Evolutionary conservation across 2,329 filamentous ascomycete species (phyloP).

Genomic region (Fusarium pilosicola): DNA sequence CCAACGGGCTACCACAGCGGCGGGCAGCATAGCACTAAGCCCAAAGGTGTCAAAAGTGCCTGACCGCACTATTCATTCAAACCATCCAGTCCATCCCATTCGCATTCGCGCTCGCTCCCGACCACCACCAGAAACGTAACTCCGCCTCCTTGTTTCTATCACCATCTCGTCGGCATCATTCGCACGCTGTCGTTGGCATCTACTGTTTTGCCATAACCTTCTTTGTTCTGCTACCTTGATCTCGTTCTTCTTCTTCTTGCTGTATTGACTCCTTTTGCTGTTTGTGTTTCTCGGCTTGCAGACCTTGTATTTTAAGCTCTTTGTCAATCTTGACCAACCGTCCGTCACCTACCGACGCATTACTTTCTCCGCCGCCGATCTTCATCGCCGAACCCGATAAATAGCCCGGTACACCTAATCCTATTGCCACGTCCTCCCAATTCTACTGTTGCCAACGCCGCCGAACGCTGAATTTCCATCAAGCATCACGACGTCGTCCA

Average conservation of each 20-base stretch:
- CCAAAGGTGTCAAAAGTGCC: constrained; percentile 35
- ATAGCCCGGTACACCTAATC: constrained; percentile 22
- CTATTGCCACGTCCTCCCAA: constrained; percentile 5
- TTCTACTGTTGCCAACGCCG: constrained; percentile 11
- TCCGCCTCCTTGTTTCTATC: constrained; percentile 32
- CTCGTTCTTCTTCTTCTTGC: constrained; percentile 12
- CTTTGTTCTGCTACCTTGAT: constrained; percentile 22
- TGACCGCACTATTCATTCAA: constrained; percentile 37
- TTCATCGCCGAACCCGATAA: constrained; percentile 29
- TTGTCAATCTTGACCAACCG: constrained; percentile 15
- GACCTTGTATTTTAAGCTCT: constrained; percentile 31
- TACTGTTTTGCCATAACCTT: constrained; percentile 6
- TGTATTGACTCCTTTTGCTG: constrained; percentile 9
- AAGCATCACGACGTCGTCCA: constrained; percentile 7
- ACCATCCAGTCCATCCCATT: background rate
- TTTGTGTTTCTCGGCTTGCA: constrained; percentile 9
- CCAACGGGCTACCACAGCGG: constrained; percentile 19
- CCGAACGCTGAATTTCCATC: constrained; percentile 1
- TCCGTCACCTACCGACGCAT: constrained; percentile 15
- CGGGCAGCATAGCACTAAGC: constrained; percentile 9
- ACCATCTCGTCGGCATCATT: constrained; percentile 24
- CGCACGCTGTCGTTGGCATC: constrained; percentile 8
- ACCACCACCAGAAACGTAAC: constrained; percentile 16
- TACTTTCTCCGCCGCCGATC: constrained; percentile 16
- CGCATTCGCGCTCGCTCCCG: constrained; percentile 24